Conservation (phyloP, 1,284 basidiomycete genomes). For the Rhodotorula sp. region DNA sequence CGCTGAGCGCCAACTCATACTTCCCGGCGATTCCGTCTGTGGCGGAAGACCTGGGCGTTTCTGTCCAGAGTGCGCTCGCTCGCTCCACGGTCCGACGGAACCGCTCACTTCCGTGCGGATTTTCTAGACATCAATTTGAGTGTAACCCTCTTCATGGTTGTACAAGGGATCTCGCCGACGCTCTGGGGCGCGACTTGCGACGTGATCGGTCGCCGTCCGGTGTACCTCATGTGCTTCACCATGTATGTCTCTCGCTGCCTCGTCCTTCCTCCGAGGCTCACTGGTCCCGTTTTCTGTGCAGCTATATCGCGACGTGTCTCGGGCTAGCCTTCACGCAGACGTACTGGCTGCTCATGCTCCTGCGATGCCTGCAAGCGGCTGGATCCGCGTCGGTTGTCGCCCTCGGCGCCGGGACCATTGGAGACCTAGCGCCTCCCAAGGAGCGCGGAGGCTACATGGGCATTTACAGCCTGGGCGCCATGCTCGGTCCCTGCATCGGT, state of each 20-base stretch:
- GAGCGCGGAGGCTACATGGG: slow-evolving; percentile 35
- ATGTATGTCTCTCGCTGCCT: slow-evolving; percentile 45
- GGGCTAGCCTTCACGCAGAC: slow-evolving; percentile 61
- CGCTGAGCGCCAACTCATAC: slow-evolving; percentile 70
- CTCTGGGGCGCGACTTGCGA: slow-evolving; percentile 54
- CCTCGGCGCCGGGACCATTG: slow-evolving; percentile 37
- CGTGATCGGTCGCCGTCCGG: slow-evolving; percentile 59
- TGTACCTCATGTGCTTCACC: slow-evolving; percentile 59
- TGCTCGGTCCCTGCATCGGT: slow-evolving; percentile 5
- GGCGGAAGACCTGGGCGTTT: slow-evolving; percentile 62
- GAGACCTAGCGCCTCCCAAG: slow-evolving; percentile 34
- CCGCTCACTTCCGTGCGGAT: no score
- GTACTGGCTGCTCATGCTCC: slow-evolving; percentile 63
- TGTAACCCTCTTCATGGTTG: slow-evolving; percentile 1
- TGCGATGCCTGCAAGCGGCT: slow-evolving; percentile 63
- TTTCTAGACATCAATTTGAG: slow-evolving; percentile 64
- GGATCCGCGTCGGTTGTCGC: slow-evolving; percentile 55
- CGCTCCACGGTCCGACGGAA: no score
- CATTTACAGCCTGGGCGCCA: slow-evolving; percentile 19
- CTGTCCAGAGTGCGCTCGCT: slow-evolving; percentile 54
- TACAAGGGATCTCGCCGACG: slow-evolving; percentile 49
- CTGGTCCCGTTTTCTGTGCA: neutral
- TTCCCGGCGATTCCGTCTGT: slow-evolving; percentile 73
- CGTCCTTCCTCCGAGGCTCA: neutral
- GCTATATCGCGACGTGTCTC: slow-evolving; percentile 53